Conservation (phyloP, 2,329 filamentous ascomycete genomes). For the Chaetomiaceae sp. region DNA sequence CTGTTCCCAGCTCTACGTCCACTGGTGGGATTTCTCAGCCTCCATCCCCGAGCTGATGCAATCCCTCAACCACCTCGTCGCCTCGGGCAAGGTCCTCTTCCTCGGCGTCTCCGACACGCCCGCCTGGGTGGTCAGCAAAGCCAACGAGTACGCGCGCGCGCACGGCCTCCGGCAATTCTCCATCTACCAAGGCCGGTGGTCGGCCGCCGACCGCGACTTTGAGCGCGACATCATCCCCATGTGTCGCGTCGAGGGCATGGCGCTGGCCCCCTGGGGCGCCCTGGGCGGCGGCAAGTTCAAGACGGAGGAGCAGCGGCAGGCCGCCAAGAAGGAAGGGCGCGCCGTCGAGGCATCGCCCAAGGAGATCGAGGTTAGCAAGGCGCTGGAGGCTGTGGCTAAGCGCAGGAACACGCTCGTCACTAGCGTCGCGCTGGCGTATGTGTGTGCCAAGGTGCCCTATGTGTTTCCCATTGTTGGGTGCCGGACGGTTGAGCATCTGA, state of each 20-base stretch:
- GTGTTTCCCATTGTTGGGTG: conserved; percentile 72
- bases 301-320: conserved; percentile 31
- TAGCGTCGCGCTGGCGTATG: conserved; percentile 62
- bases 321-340: conserved; percentile 31
- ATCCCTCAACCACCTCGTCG: conserved; percentile 49
- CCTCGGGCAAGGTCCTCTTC: conserved; percentile 53
- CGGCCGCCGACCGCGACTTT: conserved; percentile 55
- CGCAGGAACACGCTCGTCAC: conserved; percentile 42
- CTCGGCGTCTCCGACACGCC: conserved; percentile 55
- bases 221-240: conserved; percentile 67
- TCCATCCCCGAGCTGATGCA: conserved; percentile 57
- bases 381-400: conserved; percentile 46
- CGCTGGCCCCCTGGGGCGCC: conserved; percentile 50
- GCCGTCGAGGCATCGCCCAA: conserved; percentile 41
- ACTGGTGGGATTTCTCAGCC: conserved; percentile 55
- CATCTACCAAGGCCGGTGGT: conserved; percentile 63
- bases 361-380: conserved; percentile 34
- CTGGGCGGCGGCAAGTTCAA: conserved; percentile 43
- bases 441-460: conserved; percentile 66
- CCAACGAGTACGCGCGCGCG: conserved; percentile 55
- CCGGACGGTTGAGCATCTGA: conserved; percentile 64
- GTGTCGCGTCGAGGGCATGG: conserved; percentile 51
- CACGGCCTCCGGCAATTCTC: conserved; percentile 56
- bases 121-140: conserved; percentile 51
- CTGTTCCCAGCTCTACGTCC: conserved; percentile 38